phyloP scores from a whole-genome alignment of 2,329 filamentous ascomycete genomes.

The Talaromyces piceae region DNA sequence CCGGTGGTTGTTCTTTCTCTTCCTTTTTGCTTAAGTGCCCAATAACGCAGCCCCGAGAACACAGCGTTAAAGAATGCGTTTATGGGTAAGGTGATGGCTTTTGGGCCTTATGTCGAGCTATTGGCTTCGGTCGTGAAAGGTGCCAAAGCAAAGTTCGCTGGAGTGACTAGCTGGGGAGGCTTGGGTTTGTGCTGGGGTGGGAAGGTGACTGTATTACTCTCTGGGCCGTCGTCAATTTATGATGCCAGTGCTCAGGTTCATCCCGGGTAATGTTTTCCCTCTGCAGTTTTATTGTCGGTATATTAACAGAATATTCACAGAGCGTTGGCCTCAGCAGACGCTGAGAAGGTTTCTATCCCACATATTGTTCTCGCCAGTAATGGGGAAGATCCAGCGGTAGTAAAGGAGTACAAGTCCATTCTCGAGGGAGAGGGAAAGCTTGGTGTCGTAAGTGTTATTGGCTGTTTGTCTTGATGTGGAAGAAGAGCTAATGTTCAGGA shows the following conservation, averaged over 20 bases:
- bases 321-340: conserved; percentile 49
- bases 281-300: not conserved
- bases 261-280: not conserved
- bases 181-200: conserved; percentile 56
- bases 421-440: not conserved
- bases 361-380: conserved; percentile 57
- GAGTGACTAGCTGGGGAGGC: conserved; percentile 48
- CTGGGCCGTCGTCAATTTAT: not conserved
- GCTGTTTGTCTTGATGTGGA: conserved; percentile 9
- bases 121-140: conserved; percentile 34
- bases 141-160: conserved; percentile 39
- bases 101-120: conserved; percentile 18
- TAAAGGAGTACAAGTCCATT: conserved; percentile 42
- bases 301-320: not conserved
- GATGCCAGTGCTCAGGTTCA: not conserved
- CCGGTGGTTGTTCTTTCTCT: not conserved
- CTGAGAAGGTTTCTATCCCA: conserved; percentile 53
- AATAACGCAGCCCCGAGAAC: not conserved
- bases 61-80: conserved; percentile 31
- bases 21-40: not conserved
- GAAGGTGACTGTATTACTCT: conserved; percentile 34
- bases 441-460: not conserved
- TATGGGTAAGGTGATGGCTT: conserved; percentile 46
- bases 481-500: conserved; percentile 40
- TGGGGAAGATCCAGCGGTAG: conserved; percentile 52